Evolutionary conservation across 345 rosid genomes (phyloP).

Genomic region (Linum usitatissimum): DNA sequence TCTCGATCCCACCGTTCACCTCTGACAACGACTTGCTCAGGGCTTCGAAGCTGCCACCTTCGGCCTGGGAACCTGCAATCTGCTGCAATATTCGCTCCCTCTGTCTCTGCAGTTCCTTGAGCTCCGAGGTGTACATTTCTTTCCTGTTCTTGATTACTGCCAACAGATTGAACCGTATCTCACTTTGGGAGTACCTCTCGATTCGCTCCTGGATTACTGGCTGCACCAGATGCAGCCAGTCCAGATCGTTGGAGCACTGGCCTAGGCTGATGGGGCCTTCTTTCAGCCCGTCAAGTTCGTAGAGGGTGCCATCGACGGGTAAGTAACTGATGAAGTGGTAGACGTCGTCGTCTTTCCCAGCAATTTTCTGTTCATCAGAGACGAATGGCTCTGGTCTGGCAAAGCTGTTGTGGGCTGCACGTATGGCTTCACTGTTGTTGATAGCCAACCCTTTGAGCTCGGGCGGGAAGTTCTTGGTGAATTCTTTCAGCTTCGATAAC

Average conservation of each 20-base stretch:
- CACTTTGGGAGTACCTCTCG: slow-evolving; percentile 79
- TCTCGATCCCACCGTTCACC: slow-evolving; percentile 64
- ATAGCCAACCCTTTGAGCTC: slow-evolving; percentile 94
- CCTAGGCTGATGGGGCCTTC: slow-evolving; percentile 97
- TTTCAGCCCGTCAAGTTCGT: slow-evolving; percentile 95
- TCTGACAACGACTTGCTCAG: slow-evolving; percentile 55
- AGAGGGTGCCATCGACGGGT: slow-evolving; percentile 79
- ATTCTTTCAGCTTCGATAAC: slow-evolving; percentile 65
- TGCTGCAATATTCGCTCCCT: slow-evolving; percentile 75
- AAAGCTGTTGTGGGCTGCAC: slow-evolving; percentile 87
- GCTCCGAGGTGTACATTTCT: slow-evolving; percentile 71
- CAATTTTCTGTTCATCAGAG: slow-evolving; percentile 77
- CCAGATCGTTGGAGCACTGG: slow-evolving; percentile 50
- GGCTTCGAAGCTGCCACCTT: slow-evolving; percentile 42
- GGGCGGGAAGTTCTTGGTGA: slow-evolving; percentile 81
- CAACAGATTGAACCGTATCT: slow-evolving; percentile 93
- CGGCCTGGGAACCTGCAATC: slow-evolving; percentile 39
- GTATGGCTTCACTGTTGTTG: slow-evolving; percentile 87
- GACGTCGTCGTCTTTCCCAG: slow-evolving; percentile 90
- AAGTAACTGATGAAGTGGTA: slow-evolving; percentile 96
- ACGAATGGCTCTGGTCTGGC: slow-evolving; percentile 98
- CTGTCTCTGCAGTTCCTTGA: slow-evolving; percentile 79
- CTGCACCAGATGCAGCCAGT: slow-evolving; percentile 84
- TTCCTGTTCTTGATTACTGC: slow-evolving; percentile 85
- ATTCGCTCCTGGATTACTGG: slow-evolving; percentile 95